phyloP scores from a whole-genome alignment of 257 asterid genomes.

The Solanum sejunctum region DNA sequence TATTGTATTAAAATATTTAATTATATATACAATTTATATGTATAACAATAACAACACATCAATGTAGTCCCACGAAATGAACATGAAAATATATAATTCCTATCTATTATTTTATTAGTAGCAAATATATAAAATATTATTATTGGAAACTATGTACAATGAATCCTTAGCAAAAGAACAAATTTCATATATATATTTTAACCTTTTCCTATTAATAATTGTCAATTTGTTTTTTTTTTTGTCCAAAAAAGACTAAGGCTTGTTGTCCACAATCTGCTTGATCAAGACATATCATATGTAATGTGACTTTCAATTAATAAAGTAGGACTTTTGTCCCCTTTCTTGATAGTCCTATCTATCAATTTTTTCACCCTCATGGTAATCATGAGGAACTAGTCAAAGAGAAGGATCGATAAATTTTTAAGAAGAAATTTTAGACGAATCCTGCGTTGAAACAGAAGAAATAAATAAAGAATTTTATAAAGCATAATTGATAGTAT shows the following conservation, averaged over 20 bases:
- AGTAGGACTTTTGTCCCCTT: not conserved
- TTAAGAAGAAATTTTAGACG: not conserved
- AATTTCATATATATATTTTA: not conserved
- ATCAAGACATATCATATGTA: slow-evolving; percentile 10
- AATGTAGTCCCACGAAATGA: no score
- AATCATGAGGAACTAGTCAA: not conserved
- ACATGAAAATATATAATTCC: no score
- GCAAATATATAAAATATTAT: no score
- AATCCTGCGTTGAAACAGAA: not conserved
- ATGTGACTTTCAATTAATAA: not conserved
- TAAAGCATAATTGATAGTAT: not conserved
- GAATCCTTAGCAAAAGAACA: not conserved
- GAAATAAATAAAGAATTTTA: not conserved
- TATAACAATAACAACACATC: no score
- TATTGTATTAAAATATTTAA: no score
- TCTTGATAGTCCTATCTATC: not conserved
- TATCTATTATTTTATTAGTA: no score
- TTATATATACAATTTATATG: no score
- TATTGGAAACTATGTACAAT: not conserved
- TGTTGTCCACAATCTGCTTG: slow-evolving; percentile 10
- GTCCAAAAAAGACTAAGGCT: not conserved
- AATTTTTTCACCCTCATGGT: not conserved
- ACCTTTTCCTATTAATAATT: not conserved
- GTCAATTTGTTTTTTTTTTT: not conserved
- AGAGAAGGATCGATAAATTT: not conserved